Evolutionary conservation across 2,329 filamentous ascomycete species (phyloP), one percentile per base, ranked within the genome.

Genomic region (Penicillium verrucosum): DNA sequence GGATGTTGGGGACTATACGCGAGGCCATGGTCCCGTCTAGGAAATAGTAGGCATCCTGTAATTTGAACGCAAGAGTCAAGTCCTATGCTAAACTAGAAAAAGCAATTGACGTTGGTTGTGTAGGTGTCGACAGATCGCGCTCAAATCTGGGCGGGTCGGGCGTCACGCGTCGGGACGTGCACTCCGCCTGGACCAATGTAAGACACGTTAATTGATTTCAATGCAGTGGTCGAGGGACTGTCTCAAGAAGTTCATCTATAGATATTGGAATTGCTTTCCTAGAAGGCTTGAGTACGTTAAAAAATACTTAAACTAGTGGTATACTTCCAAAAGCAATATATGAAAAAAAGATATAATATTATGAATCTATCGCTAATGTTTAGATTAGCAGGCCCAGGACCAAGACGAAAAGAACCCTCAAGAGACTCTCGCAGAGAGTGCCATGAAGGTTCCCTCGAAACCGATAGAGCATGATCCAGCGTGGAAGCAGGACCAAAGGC

Each of bases 21-120:
- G 73, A 71, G 64, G 73, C 69, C 74, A 76, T 77, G 64, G 62
- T 70, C 65, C 64, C 62, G 63, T 67, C 54, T 62, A 64, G 48
- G 51, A 46, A 42, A 36, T 51, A 1, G 56, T 61, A 56, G 29
- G 57, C 68, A 70, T 70, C 47, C 34, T 68, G 59, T 38, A 50
- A 27, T 51, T 38, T 16, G 30, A 41, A 48, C 1, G 23, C 54
- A 45, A 42, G 18, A 49, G 59, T 29, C 2, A 12, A 37, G 36
- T 38, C 55, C 50, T 37, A 59, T 61, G 53, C 54, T 44, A 59
- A 55, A 50, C 30, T 12, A 40, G 8, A 10, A 10, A 37, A 30
- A 21, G 45, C 11, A 55, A 51, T 51, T 54, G 52, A 51, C 43
- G 41, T 54, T 46, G 41, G 58, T 23, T n/a, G n/a, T 27, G 47